Percentiles rank a stretch among this genome's conserved stretches.
These are phyloP conservation scores for Calonectria honghensis DNA, from an alignment of 2,329 filamentous ascomycete genomes.

Conservation along the genomic window DNA sequence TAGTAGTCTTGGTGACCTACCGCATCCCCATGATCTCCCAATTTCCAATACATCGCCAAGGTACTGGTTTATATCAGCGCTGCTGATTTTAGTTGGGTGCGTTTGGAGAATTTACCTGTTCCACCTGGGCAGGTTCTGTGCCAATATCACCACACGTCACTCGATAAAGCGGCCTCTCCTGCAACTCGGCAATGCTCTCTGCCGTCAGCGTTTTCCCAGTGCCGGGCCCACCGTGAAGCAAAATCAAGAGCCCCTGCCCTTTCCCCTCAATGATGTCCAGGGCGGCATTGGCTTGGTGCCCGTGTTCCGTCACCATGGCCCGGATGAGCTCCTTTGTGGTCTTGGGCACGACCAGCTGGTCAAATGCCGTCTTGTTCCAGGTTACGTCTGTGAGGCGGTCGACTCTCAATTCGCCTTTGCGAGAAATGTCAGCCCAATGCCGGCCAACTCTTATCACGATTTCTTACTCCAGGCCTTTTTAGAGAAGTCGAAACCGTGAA, in stretches of 20 bases:
- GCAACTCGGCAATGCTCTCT: conserved; percentile 44
- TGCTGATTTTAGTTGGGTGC: accelerated
- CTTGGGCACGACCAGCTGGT: conserved; percentile 35
- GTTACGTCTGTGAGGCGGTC: conserved; percentile 38
- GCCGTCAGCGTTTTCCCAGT: conserved; percentile 44
- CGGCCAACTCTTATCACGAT: too few species aligned
- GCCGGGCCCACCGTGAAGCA: conserved; percentile 29
- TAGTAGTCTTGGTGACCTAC: not conserved
- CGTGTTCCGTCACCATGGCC: conserved; percentile 39
- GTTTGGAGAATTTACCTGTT: conserved; percentile 22
- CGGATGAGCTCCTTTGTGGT: conserved; percentile 38
- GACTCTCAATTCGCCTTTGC: not conserved
- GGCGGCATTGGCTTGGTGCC: conserved; percentile 25
- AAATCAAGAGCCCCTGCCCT: conserved; percentile 34
- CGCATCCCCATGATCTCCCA: conserved; percentile 44
- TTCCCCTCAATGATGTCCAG: conserved; percentile 33
- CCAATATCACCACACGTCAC: conserved; percentile 48
- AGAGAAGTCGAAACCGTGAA: conserved; percentile 38
- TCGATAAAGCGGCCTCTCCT: conserved; percentile 44
- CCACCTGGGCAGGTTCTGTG: conserved; percentile 43
- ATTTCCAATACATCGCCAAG: conserved; percentile 42
- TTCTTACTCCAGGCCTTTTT: conserved; percentile 38
- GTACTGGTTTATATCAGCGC: conserved; percentile 35
- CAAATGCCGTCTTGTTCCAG: conserved; percentile 41
- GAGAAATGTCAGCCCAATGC: not conserved